Evolutionary conservation across 202 grass and related monocot genomes (phyloP), one percentile per base, ranked within the genome.

Genomic region (Musa balbisiana): DNA sequence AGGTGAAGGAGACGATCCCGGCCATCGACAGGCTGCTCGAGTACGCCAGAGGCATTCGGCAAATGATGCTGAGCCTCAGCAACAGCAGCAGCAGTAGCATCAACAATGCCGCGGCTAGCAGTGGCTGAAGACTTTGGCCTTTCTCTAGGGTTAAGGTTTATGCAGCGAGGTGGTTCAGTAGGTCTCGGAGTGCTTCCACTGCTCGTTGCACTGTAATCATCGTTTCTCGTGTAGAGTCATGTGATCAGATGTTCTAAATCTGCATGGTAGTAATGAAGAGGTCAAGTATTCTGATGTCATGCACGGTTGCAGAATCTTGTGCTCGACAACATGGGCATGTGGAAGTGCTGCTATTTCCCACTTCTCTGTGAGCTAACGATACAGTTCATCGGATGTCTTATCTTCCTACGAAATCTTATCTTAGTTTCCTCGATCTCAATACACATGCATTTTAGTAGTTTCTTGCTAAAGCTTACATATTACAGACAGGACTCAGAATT

Each of bases 21-120:
- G 22, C 72, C 22, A 56, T 74, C 52, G 72, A 74, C 72, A 74
- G 22, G 72, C 53, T 74, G 72, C 72, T 74, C 72, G 72, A 74
- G 52, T 74, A 74, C 72, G 72, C 72, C 1, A 25, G 72, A 10
- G 22, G 22, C 22, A 10, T 74, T 21, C 72, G 72, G 23, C 53
- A 56, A 3, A 74, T 74, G 72, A 74, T 74, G 52, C 72, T 74
- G 14, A 12, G 52, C 53, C 22, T 55, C 11, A 53, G 13, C 23
- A 10, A 16, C 52, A 6, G 23, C 53, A 6, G 11, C 1, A 21
- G 11, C 21, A 5, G 21, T 23, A 21, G 21, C 24, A 22, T 5
- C 53, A 56, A 13, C 25, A 43, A 43, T 43, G 21, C 53, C 3
- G 12, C 51, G n/a, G 4, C 72, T 20, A 20, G 1, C 20, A 6